Percentiles rank a stretch among this genome's conserved stretches.
Evolutionary conservation across 2,329 filamentous ascomycete genomes (phyloP).

Genomic region (Teratosphaeria zuluensis): DNA sequence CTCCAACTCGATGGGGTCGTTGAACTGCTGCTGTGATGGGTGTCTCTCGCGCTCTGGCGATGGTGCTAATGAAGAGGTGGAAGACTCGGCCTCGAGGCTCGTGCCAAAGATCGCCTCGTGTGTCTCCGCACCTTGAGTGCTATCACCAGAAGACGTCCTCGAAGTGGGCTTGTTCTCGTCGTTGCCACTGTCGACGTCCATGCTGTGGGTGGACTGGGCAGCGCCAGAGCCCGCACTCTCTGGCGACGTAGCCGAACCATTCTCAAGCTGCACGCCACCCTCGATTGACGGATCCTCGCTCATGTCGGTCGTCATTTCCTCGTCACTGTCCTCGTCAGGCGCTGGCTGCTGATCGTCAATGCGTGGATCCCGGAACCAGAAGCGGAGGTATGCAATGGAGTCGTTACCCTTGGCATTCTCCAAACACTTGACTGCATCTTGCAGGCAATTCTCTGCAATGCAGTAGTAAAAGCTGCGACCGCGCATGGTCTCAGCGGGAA

Average conservation of each 20-base stretch:
- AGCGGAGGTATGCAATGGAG: conserved; percentile 80
- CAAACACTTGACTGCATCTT: conserved; percentile 66
- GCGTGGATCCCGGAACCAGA: conserved; percentile 70
- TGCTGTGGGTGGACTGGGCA: conserved; percentile 25
- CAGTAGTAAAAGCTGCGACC: conserved; percentile 81
- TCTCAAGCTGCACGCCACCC: conserved; percentile 39
- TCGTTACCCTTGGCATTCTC: conserved; percentile 85
- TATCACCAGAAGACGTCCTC: conserved; percentile 39
- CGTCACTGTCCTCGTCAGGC: conserved; percentile 31
- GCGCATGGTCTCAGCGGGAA: conserved; percentile 58
- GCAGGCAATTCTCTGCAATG: conserved; percentile 66
- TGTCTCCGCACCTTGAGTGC: conserved; percentile 30
- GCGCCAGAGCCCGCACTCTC: conserved; percentile 7
- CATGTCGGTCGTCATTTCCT: conserved; percentile 39
- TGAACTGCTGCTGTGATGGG: conserved; percentile 8
- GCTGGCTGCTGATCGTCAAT: conserved; percentile 31
- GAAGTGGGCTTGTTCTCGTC: conserved; percentile 17
- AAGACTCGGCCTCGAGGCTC: conserved; percentile 28
- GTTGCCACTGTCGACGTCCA: conserved; percentile 23
- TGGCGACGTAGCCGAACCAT: conserved; percentile 17
- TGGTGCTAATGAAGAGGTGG: conserved; percentile 21
- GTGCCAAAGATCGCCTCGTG: conserved; percentile 37
- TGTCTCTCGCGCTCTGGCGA: conserved; percentile 20
- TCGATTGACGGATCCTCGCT: conserved; percentile 40
- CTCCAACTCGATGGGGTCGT: conserved; percentile 59